Base-by-base conservation (phyloP, 352 stramenopile species). In the Pythium sukuiense region DNA sequence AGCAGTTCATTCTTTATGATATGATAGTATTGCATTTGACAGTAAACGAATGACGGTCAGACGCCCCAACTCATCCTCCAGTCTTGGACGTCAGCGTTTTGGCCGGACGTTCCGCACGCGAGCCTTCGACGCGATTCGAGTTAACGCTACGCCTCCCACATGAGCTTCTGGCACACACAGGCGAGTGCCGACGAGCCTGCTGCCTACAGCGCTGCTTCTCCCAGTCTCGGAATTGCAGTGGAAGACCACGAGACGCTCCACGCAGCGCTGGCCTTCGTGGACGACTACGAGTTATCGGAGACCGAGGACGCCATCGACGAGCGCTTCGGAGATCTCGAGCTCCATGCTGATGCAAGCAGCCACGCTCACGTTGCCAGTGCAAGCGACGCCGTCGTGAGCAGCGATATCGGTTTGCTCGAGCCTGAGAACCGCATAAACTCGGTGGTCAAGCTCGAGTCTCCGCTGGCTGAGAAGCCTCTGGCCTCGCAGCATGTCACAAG, bases 201-300 rank as follows among this genome's bases (percentile, higher is more conserved):
- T 18, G n/a, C 50, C 7, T 30, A 39, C 27, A 48, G 41, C 29
- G n/a, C 24, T 7, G 16, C 57, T 2, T 30, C 24, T 18, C 26
- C 12, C 6, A 16, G 18, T 13, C 57, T 55, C 5, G n/a, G 20
- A 7, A 52, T 56, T 24, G 32, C 30, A 11, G 35, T 27, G 16
- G 49, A 55, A n/a, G 52, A 61, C 53, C 39, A 67, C 52, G 39
- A 43, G 61, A 67, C 61, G 61, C 61, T 67, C 53, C 52, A 67
- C 30, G 61, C 53, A 2, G 52, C 61, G 61, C 43, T 67, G 27
- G 61, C 52, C 26, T 67, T 67, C 9, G 61, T 67, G 9, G 61
- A 67, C 30, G 52, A 67, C 39, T 67, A 57, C 41, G 52, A 67
- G 61, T 32, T 61, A 37, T 61, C 52, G 26, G 61, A 67, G 20